Conservation (phyloP, 805 yeast species). For the Ogataea ganodermae region DNA sequence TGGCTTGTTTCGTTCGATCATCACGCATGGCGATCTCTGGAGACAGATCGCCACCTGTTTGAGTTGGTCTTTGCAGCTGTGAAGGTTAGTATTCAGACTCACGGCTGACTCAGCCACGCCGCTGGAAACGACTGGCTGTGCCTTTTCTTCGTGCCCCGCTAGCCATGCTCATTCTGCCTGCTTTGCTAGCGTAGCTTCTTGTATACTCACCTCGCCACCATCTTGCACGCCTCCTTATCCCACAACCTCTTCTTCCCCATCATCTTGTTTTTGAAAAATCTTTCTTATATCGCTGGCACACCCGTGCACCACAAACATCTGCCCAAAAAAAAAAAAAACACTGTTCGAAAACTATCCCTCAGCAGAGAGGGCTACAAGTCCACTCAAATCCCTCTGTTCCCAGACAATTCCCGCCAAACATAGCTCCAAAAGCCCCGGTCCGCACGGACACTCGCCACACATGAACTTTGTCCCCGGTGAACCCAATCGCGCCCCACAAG, state of each 20-base stretch:
- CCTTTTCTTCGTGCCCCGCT: too few species aligned
- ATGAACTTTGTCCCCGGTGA: constrained; percentile 82
- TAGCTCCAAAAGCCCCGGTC: too few species aligned
- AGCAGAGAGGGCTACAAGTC: neutral
- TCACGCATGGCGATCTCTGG: constrained; percentile 95
- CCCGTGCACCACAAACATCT: neutral
- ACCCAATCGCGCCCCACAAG: constrained; percentile 59
- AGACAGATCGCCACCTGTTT: constrained; percentile 94
- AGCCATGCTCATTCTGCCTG: too few species aligned
- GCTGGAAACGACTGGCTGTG: too few species aligned
- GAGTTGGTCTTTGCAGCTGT: constrained; percentile 89
- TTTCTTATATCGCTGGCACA: neutral
- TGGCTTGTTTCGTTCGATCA: constrained; percentile 86
- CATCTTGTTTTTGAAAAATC: neutral
- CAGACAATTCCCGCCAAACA: constrained; percentile 5
- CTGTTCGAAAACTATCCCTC: neutral
- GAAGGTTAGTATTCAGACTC: neutral
- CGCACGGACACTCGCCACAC: neutral
- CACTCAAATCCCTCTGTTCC: neutral
- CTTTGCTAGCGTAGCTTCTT: neutral
- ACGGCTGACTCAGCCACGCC: neutral
- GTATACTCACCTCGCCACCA: constrained; percentile 57
- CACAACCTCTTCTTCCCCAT: neutral
- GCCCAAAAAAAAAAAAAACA: neutral
- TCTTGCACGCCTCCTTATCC: constrained; percentile 21